A percentile compares a stretch with the other conserved stretches of the same genome.
phyloP scores from a whole-genome alignment of 2,329 filamentous ascomycete genomes.

The Penicillium griseofulvum region DNA sequence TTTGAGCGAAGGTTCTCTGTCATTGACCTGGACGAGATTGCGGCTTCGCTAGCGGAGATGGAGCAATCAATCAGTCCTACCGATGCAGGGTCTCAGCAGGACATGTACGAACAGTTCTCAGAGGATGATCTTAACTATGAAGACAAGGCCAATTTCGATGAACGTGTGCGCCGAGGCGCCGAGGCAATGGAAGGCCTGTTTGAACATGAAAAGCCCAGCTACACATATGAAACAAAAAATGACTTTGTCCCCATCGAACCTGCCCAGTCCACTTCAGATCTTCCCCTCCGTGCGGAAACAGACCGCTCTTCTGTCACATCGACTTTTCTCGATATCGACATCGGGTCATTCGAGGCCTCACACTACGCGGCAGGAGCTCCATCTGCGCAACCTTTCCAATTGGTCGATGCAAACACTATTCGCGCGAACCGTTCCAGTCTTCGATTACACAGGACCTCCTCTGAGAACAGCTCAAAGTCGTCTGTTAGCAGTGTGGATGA shows the following conservation, averaged over 20 bases:
- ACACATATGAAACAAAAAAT: conserved; percentile 56
- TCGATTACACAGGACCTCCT: conserved; percentile 42
- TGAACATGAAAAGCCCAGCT: conserved; percentile 55
- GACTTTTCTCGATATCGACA: conserved; percentile 56
- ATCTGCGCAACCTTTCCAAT: conserved; percentile 51
- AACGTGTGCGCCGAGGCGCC: conserved; percentile 57
- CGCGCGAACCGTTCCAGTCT: conserved; percentile 54
- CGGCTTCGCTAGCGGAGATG: conserved; percentile 46
- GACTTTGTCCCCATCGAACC: conserved; percentile 47
- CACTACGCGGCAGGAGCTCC: conserved; percentile 54
- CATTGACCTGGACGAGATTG: conserved; percentile 46
- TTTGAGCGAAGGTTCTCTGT: conserved; percentile 55
- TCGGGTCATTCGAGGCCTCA: conserved; percentile 51
- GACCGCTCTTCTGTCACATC: conserved; percentile 49
- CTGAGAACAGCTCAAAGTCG: conserved; percentile 33
- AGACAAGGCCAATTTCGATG: conserved; percentile 55
- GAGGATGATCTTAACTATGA: conserved; percentile 40
- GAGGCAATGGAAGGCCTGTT: conserved; percentile 58
- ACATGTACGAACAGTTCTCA: conserved; percentile 28
- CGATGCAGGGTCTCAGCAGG: conserved; percentile 23
- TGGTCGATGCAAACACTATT: conserved; percentile 55
- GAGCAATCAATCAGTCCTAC: conserved; percentile 42
- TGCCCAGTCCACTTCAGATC: conserved; percentile 50
- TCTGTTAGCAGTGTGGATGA: conserved; percentile 30
- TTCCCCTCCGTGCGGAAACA: conserved; percentile 51